A percentile compares a stretch with the other conserved stretches of the same genome.
Evolutionary conservation across 768 basidiomycete genomes (phyloP).

Genomic region (Tulasnella sp.): DNA sequence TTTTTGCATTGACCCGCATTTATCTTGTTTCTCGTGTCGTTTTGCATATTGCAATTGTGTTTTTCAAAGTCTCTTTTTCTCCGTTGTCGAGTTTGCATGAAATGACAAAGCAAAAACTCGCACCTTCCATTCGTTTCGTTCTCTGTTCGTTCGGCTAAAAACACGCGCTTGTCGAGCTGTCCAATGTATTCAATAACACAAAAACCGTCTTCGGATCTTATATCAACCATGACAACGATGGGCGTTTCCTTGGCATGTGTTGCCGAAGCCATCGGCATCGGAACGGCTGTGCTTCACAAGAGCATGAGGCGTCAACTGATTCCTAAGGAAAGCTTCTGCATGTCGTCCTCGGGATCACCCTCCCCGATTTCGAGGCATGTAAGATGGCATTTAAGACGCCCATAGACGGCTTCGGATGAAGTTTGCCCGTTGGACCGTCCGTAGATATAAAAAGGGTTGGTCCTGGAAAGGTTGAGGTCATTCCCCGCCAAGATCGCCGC

Average conservation of each 20-base stretch:
- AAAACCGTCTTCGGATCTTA: background rate
- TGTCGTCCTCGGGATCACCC: background rate
- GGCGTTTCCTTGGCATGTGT: background rate
- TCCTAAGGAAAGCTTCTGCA: background rate
- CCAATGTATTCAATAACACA: background rate
- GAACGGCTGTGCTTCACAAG: background rate
- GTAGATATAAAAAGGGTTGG: background rate
- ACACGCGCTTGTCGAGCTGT: background rate
- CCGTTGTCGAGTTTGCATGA: background rate
- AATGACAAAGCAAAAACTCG: background rate
- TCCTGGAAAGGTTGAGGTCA: background rate
- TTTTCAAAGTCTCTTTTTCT: background rate
- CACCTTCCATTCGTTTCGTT: background rate
- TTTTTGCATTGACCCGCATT: too few species aligned
- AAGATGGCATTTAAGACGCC: background rate
- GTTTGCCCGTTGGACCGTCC: background rate
- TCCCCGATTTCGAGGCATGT: background rate
- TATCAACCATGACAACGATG: background rate
- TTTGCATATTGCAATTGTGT: background rate
- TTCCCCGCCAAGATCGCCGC: constrained; percentile 8
- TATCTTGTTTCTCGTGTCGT: background rate
- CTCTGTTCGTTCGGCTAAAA: background rate
- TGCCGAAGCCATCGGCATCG: background rate
- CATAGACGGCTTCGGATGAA: background rate
- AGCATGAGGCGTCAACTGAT: background rate